A percentile compares a stretch with the other conserved stretches of the same genome.
phyloP scores from a whole-genome alignment of 2,329 filamentous ascomycete species.

The Gyromitra esculenta region DNA sequence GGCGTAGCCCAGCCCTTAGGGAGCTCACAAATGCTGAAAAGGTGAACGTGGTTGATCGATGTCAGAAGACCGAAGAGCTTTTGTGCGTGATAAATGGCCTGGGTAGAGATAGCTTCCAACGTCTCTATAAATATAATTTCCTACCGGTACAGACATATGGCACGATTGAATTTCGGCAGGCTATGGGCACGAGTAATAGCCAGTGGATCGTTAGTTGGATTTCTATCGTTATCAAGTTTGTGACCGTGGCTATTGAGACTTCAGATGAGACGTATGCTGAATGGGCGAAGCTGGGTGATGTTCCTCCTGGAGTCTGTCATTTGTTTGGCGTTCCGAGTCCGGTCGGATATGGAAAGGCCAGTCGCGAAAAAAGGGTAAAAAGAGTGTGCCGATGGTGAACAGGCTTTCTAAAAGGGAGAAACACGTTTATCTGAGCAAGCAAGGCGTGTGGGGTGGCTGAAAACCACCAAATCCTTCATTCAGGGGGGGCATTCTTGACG shows the following conservation, averaged over 20 bases:
- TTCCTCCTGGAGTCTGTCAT: slow-evolving; percentile 19
- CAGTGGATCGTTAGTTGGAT: slow-evolving; percentile 41
- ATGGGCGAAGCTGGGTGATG: slow-evolving; percentile 22
- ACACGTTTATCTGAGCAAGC: slow-evolving; percentile 13
- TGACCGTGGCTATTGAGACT: slow-evolving; percentile 32
- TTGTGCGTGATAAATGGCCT: slow-evolving; percentile 37
- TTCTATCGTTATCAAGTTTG: slow-evolving; percentile 34
- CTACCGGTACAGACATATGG: slow-evolving; percentile 42
- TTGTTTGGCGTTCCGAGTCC: slow-evolving; percentile 43
- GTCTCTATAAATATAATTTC: slow-evolving; percentile 53
- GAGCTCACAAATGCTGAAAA: slow-evolving; percentile 12
- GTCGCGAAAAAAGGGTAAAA: neutral
- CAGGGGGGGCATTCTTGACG: neutral
- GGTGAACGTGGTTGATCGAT: slow-evolving; percentile 30
- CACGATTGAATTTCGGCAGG: slow-evolving; percentile 52
- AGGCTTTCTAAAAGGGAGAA: slow-evolving; percentile 6
- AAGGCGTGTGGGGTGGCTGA: neutral
- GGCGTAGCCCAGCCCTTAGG: slow-evolving; percentile 12
- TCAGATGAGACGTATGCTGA: slow-evolving; percentile 22
- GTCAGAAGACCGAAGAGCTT: slow-evolving; percentile 24
- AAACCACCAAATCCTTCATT: neutral
- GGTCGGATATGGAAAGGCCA: slow-evolving; percentile 18
- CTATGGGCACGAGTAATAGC: slow-evolving; percentile 23
- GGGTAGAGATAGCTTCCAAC: slow-evolving; percentile 14
- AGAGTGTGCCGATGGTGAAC: slow-evolving; percentile 10